Base-by-base conservation (phyloP, 306 rosid genomes). In the Trifolium fragiferum region DNA sequence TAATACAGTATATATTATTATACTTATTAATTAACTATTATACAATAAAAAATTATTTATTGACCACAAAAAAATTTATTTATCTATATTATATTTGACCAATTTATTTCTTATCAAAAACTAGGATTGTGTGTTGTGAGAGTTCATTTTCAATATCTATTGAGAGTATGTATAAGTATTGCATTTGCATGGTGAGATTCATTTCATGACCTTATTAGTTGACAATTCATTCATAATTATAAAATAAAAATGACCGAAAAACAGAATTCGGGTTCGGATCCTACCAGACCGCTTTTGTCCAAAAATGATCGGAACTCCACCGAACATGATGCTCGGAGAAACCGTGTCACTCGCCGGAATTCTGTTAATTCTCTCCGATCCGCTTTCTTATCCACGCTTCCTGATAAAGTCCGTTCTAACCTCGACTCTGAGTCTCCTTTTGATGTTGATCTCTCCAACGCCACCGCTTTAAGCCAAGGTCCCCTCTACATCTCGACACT, bases 391-490 rank as follows among this genome's bases (percentile, higher is more conserved):
- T 84, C 90, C 41, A 86, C 68, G 60, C 79, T 90, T 72, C 91
- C 91, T 6, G 86, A 81, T 5, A 84, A 88, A 53, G 70, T 90
- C 70, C 89, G 84, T n/a, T 55, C 88, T 20, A 55, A 68, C 68
- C 37, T 88, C 14, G 87, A 86, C 30, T 58, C 87, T 3, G 91
- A 90, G 79, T 64, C 83, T 68, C 89, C 87, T 44, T 80, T 16
- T 20, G 69, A 79, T 30, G 32, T 65, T 71, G 80, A 86, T 74
- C 74, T 86, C 68, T 84, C 90, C 18, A 73, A 76, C 76, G 25
- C 83, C 73, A 47, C 80, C 65, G 80, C 82, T 44, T 81, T 90
- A 55, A 76, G 72, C 61, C 70, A 82, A 88, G 96, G 91, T 90
- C 46, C 12, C 57, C 70, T 54, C 50, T 57, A 49, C 19, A 15